Percentiles rank a stretch among this genome's conserved stretches.
These are phyloP conservation scores for Xylariaceae sp. DNA, from an alignment of 2,329 filamentous ascomycete species.

Conservation along the genomic window DNA sequence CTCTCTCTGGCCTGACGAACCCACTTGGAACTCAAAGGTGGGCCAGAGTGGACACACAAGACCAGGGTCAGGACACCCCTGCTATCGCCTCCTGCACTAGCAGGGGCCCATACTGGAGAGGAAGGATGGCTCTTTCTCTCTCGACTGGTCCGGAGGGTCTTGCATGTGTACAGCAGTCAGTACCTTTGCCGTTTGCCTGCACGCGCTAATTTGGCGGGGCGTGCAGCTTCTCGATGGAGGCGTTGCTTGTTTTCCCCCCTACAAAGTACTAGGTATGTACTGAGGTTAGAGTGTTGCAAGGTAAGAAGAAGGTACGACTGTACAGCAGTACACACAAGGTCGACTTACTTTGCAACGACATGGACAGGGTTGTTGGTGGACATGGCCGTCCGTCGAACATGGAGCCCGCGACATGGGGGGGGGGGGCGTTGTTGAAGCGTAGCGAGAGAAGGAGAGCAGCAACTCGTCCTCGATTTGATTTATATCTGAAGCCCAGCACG, in stretches of 20 bases:
- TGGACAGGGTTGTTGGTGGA: constrained; percentile 4
- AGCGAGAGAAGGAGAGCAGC: constrained; percentile 15
- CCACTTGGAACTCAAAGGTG: neutral
- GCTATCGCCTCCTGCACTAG: constrained; percentile 17
- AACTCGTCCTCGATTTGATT: constrained; percentile 25
- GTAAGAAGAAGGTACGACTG: neutral
- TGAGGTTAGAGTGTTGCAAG: neutral
- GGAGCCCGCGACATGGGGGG: constrained; percentile 13
- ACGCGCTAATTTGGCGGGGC: constrained; percentile 16
- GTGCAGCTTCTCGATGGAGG: constrained; percentile 12
- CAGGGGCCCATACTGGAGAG: constrained; percentile 13
- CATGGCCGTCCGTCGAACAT: no score
- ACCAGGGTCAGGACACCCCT: constrained; percentile 9
- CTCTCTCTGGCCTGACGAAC: neutral
- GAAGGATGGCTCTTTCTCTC: constrained; percentile 3
- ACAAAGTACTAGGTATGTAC: neutral
- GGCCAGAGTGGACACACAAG: constrained; percentile 6
- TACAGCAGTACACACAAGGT: neutral
- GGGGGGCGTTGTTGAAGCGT: constrained; percentile 11
- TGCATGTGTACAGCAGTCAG: no score
- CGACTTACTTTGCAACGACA: neutral
- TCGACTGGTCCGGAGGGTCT: constrained; percentile 14
- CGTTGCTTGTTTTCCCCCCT: constrained; percentile 15
- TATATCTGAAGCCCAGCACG: constrained; percentile 27
- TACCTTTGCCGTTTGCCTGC: constrained; percentile 14